Percentiles rank a stretch among this genome's conserved stretches.
Conservation (phyloP, 2,329 filamentous ascomycete species). For the Venturiaceae sp. region DNA sequence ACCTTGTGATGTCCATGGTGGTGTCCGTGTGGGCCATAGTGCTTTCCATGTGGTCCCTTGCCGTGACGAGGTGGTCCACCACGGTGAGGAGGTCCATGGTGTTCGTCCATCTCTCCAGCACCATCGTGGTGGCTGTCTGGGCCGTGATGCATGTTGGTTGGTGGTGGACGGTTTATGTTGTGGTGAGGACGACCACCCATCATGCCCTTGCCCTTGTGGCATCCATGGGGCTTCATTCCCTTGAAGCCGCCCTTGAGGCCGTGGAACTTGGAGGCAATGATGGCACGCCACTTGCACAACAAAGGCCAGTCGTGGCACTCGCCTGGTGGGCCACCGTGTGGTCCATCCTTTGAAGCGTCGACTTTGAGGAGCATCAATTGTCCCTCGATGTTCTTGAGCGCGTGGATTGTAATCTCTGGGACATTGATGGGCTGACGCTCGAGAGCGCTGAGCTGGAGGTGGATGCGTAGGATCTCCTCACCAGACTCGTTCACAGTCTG, state of each 20-base stretch:
- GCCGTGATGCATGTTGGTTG: conserved; percentile 15
- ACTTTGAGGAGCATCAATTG: conserved; percentile 28
- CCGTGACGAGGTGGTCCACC: conserved; percentile 18
- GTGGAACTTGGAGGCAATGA: conserved; percentile 21
- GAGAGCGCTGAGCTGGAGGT: conserved; percentile 23
- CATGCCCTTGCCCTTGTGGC: conserved; percentile 19
- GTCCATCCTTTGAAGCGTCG: conserved; percentile 12
- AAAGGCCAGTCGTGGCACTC: conserved; percentile 21
- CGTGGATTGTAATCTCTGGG: conserved; percentile 24
- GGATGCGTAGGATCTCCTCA: conserved; percentile 28
- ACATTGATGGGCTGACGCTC: conserved; percentile 21
- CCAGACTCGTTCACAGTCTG: conserved; percentile 25
- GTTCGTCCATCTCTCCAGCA: background rate
- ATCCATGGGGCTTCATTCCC: conserved; percentile 22
- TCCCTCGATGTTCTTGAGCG: conserved; percentile 25
- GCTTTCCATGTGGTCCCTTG: conserved; percentile 12
- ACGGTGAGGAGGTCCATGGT: conserved; percentile 1
- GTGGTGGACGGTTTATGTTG: conserved; percentile 7
- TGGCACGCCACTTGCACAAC: conserved; percentile 32
- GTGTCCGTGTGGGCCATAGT: conserved; percentile 12
- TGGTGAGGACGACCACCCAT: conserved; percentile 16
- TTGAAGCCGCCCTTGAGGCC: conserved; percentile 11
- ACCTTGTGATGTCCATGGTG: conserved; percentile 15
- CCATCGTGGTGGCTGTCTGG: conserved; percentile 3
- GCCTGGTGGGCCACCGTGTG: background rate